A percentile compares a stretch with the other conserved stretches of the same genome.
Evolutionary conservation across 768 basidiomycete species (phyloP).

Genomic region (Lentinula edodes): DNA sequence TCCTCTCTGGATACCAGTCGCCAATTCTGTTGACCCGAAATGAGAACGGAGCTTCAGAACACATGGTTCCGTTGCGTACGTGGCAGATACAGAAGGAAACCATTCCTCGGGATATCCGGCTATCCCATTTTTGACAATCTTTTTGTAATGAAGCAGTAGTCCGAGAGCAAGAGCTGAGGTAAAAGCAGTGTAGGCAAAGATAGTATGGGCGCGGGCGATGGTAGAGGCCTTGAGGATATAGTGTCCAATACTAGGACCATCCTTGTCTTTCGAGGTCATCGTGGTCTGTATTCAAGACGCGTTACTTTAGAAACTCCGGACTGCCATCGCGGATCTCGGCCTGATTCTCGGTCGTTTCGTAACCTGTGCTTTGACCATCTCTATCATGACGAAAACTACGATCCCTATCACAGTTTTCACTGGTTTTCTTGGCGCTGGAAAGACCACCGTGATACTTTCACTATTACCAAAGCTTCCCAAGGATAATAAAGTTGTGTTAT

Average conservation of each 20-base stretch:
- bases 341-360: background rate
- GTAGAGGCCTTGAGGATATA: slow-evolving; percentile 39
- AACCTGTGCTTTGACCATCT: background rate
- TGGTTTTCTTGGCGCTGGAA: slow-evolving; percentile 85
- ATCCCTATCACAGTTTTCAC: slow-evolving; percentile 95
- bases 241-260: background rate
- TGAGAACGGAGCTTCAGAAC: background rate
- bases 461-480: slow-evolving; percentile 76
- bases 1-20: slow-evolving; percentile 86
- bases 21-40: slow-evolving; percentile 54
- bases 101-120: slow-evolving; percentile 83
- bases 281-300: background rate
- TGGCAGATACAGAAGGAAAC: slow-evolving; percentile 87
- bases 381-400: background rate
- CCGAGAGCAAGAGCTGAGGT: slow-evolving; percentile 56
- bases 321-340: background rate
- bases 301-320: background rate
- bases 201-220: slow-evolving; percentile 61
- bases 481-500: slow-evolving; percentile 82
- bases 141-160: slow-evolving; percentile 68
- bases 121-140: slow-evolving; percentile 81
- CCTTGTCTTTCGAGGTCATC: slow-evolving; percentile 4
- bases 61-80: slow-evolving; percentile 38
- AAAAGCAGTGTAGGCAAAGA: slow-evolving; percentile 64
- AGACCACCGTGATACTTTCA: slow-evolving; percentile 77